Conservation (phyloP, 2,329 filamentous ascomycete species). For the Cercospora sojina region DNA sequence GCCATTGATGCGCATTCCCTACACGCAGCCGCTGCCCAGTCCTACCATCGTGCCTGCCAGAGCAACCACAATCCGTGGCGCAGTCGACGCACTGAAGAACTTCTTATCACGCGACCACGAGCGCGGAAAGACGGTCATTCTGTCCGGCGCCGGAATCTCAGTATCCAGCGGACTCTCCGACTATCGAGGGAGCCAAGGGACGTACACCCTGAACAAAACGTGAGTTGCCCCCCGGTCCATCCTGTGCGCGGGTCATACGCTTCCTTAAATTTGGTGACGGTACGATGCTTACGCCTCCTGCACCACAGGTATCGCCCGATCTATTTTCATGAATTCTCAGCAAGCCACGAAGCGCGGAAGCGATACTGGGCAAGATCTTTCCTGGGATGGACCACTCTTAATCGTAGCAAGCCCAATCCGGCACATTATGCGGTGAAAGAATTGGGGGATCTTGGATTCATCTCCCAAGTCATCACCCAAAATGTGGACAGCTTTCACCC, state of each 20-base stretch:
- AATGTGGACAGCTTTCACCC: conserved; percentile 96
- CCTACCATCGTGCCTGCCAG: conserved; percentile 71
- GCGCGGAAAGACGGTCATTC: conserved; percentile 61
- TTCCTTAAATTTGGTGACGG: not conserved
- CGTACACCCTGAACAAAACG: conserved; percentile 85
- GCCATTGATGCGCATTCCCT: conserved; percentile 79
- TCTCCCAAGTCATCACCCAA: conserved; percentile 82
- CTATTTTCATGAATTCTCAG: conserved; percentile 86
- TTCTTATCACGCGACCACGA: conserved; percentile 62
- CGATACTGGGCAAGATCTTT: conserved; percentile 96
- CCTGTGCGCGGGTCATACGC: not conserved
- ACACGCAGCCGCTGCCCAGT: conserved; percentile 75
- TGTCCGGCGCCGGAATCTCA: conserved; percentile 86
- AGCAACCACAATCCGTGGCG: conserved; percentile 69
- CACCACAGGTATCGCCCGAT: conserved; percentile 70
- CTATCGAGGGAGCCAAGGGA: conserved; percentile 85
- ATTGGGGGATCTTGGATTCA: conserved; percentile 68
- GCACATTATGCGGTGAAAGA: conserved; percentile 75
- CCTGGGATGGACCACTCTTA: conserved; percentile 81
- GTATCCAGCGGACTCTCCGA: conserved; percentile 91
- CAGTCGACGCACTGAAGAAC: conserved; percentile 70
- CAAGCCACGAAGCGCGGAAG: conserved; percentile 79
- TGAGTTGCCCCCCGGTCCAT: not conserved
- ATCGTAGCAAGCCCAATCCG: conserved; percentile 74
- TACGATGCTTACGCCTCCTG: not conserved